Evolutionary conservation across 176 grass and related monocot genomes (phyloP), one percentile per base, ranked within the genome.

Genomic region (Zea luxurians): DNA sequence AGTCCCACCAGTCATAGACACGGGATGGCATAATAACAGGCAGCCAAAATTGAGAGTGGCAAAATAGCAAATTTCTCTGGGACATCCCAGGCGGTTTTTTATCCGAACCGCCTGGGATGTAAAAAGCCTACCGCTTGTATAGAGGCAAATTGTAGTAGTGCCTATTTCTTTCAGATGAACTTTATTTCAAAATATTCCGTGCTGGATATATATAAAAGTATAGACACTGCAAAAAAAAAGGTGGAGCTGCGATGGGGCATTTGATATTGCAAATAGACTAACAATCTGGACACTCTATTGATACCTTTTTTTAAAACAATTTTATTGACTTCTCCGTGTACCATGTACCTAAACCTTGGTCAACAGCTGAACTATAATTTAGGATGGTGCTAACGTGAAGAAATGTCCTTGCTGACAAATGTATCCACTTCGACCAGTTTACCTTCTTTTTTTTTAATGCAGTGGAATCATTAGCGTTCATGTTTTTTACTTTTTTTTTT

Each of bases 351-450:
- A 78, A 66, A 66, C 42, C 35, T 69, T 58, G 40, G 20, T 57
- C 37, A 21, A 11, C 44, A 36, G 5, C 44, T 4, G 13, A 12
- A 9, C 18, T 53, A n/a, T 34, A 60, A 38, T 20, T 71, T 80
- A 71, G 15, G 54, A 48, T 61, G 54, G 2, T 49, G 67, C 13
- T 71, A 71, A 62, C 78, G 68, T 61, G 41, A 61, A 81, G 78
- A 71, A 49, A 70, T 61, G 55, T 9, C 16, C 41, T 71, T 71
- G 13, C 53, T 60, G 66, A 8, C 44, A 69, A 17, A 11, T 16
- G 44, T 17, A 47, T 37, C 35, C 37, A 12, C 17, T 47, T 70
- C 43, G 37, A 2, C 11, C 10, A 48, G 34, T 71, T 59, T 37
- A 61, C 15, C 9, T 59, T 5, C 8, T 60, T 13, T 61, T 69